A percentile compares a stretch with the other conserved stretches of the same genome.
Evolutionary conservation across 768 basidiomycete genomes (phyloP).

Genomic region (Leccinum disarticulatum): DNA sequence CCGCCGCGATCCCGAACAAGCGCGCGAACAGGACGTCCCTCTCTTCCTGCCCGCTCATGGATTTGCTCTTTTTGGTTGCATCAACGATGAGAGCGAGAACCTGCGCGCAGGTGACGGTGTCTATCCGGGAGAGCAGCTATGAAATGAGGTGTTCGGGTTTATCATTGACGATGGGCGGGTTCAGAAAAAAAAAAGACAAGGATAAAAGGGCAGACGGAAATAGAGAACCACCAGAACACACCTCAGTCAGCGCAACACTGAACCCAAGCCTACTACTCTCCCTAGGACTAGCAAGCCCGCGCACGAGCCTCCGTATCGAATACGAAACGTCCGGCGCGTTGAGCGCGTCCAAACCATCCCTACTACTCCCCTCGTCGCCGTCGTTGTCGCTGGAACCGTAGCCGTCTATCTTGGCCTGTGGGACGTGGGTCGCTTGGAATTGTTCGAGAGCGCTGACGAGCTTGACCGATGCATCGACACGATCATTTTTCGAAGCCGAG

Average conservation of each 20-base stretch:
- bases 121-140: conserved; percentile 76
- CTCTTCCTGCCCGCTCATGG: conserved; percentile 88
- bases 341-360: conserved; percentile 54
- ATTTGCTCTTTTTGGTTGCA: conserved; percentile 66
- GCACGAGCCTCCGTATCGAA: conserved; percentile 80
- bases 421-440: conserved; percentile 70
- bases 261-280: conserved; percentile 95
- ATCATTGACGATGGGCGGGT: too few species aligned
- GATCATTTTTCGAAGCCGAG: conserved; percentile 73
- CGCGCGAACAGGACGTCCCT: conserved; percentile 91
- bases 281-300: conserved; percentile 87
- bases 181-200: neutral
- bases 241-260: conserved; percentile 94
- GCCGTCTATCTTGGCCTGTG: conserved; percentile 42
- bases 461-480: conserved; percentile 83
- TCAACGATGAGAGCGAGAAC: conserved; percentile 75
- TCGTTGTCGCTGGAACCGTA: conserved; percentile 34
- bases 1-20: conserved; percentile 82
- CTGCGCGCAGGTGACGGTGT: conserved; percentile 75
- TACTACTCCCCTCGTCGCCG: conserved; percentile 18
- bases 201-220: too few species aligned
- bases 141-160: too few species aligned
- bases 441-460: conserved; percentile 79
- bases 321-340: conserved; percentile 94
- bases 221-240: conserved; percentile 34